These are phyloP conservation scores for Croton laevigatus DNA, from an alignment of 441 rosid genomes.

Conservation along the genomic window DNA sequence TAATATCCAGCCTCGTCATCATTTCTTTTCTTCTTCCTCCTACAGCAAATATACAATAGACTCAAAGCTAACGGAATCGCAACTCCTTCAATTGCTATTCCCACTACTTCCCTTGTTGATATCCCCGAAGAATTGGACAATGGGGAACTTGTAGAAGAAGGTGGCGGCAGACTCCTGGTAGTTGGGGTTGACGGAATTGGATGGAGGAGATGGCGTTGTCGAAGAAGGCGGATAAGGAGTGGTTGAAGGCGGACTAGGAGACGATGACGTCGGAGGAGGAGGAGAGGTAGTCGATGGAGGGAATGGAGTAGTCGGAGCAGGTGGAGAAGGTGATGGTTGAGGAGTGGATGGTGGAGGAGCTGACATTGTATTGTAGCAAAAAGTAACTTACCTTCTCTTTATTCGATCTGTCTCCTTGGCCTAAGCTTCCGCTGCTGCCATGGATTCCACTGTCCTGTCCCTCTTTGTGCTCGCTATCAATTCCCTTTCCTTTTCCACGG, in stretches of 20 bases:
- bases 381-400: neutral
- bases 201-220: constrained; percentile 22
- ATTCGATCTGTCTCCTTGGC: no score
- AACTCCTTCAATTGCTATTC: constrained; percentile 73
- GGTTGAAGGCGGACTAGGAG: constrained; percentile 29
- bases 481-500: no score
- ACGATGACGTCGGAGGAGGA: constrained; percentile 21
- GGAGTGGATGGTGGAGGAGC: constrained; percentile 35
- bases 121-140: constrained; percentile 25
- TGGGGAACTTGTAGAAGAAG: neutral
- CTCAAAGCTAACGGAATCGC: constrained; percentile 42
- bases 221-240: constrained; percentile 29
- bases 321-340: constrained; percentile 31
- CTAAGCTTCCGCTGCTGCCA: no score
- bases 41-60: constrained; percentile 46
- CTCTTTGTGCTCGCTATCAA: no score
- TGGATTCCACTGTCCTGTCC: no score
- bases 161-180: constrained; percentile 19
- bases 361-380: constrained; percentile 29
- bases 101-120: constrained; percentile 65
- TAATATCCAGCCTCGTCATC: constrained; percentile 53
- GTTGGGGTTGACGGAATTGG: constrained; percentile 30
- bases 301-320: constrained; percentile 33
- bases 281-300: no score
- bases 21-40: constrained; percentile 45